These are phyloP conservation scores for Leavenworthia alabamica DNA, from an alignment of 345 rosid species.

Conservation along the genomic window DNA sequence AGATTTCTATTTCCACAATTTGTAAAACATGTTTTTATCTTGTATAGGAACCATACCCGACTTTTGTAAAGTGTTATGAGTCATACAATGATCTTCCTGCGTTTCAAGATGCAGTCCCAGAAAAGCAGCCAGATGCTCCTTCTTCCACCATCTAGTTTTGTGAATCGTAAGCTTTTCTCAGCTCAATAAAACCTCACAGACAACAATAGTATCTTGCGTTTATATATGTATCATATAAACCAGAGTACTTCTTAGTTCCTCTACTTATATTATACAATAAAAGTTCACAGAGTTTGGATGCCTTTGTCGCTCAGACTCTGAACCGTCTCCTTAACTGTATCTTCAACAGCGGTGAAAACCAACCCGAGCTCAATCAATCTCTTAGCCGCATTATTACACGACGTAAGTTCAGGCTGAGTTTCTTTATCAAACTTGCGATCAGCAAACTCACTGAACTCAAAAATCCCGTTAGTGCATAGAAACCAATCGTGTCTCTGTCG, in stretches of 20 bases:
- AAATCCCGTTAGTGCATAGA: slow-evolving; percentile 72
- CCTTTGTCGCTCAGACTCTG: slow-evolving; percentile 56
- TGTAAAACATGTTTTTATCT: background rate
- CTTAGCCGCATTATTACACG: slow-evolving; percentile 66
- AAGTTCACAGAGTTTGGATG: slow-evolving; percentile 10
- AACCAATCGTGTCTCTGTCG: slow-evolving; percentile 60
- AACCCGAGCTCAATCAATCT: slow-evolving; percentile 56
- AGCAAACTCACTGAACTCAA: slow-evolving; percentile 66
- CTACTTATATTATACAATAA: slow-evolving; percentile 13
- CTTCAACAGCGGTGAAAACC: slow-evolving; percentile 58
- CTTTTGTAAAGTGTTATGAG: slow-evolving; percentile 47
- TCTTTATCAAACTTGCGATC: slow-evolving; percentile 52
- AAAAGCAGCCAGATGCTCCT: slow-evolving; percentile 41
- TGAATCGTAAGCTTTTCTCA: background rate
- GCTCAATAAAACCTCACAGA: slow-evolving; percentile 7
- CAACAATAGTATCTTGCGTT: background rate
- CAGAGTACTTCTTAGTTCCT: background rate
- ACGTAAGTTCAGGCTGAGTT: slow-evolving; percentile 58
- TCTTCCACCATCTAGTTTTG: slow-evolving; percentile 11
- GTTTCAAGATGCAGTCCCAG: slow-evolving; percentile 33
- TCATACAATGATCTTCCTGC: slow-evolving; percentile 47
- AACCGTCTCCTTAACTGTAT: slow-evolving; percentile 52
- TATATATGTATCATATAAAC: slow-evolving; percentile 7
- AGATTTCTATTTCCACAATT: background rate
- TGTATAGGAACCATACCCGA: slow-evolving; percentile 50